Base-by-base conservation (phyloP, 2,329 filamentous ascomycete genomes). In the Delphinella strobiligena region DNA sequence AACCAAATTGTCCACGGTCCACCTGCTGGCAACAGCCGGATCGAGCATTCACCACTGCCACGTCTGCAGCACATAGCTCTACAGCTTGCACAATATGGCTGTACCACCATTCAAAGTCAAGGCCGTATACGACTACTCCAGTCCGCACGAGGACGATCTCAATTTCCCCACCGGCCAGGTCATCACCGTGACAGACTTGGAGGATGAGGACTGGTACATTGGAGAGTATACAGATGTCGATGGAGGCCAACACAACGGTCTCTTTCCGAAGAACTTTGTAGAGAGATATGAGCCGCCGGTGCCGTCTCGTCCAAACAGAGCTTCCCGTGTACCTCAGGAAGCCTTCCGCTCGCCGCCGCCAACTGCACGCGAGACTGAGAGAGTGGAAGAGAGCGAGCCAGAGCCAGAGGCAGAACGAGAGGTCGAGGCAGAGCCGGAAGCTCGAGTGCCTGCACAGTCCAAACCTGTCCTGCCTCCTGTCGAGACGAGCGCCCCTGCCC, bases 241-340 rank as follows among this genome's bases (percentile, higher is more conserved):
- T 38, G 91, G 91, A 41, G 64, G 61, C 47, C 86, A 80, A 61
- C 75, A 79, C 57, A 79, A 88, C 55, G 89, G 89, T 50, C 82
- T 95, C 52, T 96, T 95, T 61, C 89, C 87, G 37, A 81, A 82
- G 59, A 98, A 96, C 65, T 98, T 98, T 58, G 91, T 98, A 55
- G 91, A 98, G 63, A 86, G 81, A 64, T 93, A 86, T 62, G 89
- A 96, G 60, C 91, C 91, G 29, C 82, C 79, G 41, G 82, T 89
- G 47, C 91, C 91, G 44, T 86, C 88, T 44, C 78, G 91, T 43
- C 91, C 91, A 42, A 73, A 75, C 47, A 78, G 91, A 53, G 69
- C 75, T 12, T 64, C 61, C 42, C 79, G 84, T 49, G 64, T 73
- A 38, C 88, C 81, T 67, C 82, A 77, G 56, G 77, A 81, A n/a